Base-by-base conservation (phyloP, 768 basidiomycete species). In the Suillus brevipes region DNA sequence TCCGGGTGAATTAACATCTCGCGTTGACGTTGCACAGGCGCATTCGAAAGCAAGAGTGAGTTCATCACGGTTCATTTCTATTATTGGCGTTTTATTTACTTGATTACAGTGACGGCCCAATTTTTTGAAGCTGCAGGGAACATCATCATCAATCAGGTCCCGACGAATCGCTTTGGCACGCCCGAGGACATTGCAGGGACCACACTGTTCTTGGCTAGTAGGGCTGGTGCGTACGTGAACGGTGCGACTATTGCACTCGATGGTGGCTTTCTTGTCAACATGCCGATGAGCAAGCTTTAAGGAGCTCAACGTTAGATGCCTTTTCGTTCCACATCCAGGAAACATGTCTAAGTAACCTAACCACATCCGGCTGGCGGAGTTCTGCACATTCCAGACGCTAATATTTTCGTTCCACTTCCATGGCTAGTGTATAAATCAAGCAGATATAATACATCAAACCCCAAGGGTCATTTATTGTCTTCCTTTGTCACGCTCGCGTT, bases 171-270 rank as follows among this genome's bases (percentile, higher is more conserved):
- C 12, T 83, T 90, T 56, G 89, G 90, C 6, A 80, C 79, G 23
- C 82, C 86, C 2, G 87, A 89, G 70, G 89, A 91, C 69, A 82
- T 90, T 28, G 86, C 82, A 1, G 89, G 87, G 0, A 80, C 87
- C 20, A 86, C 84, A 50, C 68, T 91, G 63, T 91, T 83, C 79
- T 78, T 91, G 18, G 79, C 85, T 14, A 84, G 85, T 61, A 80
- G 81, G 42, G 88, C 87, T 0, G 88, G 85, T 0, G 80, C 85
- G 23, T 90, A 82, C 74, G 81, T 90, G 55, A 90, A 84, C 42
- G 89, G 87, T 7, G 85, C 87, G 28, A 86, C 87, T 7, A 82
- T 89, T 55, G 76, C 83, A 12, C 72, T 90, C 52, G 88, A 89
- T 70, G 88, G 89, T 6, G 89, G 88, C 10, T 76, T 77, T 57